Evolutionary conservation across 2,329 filamentous ascomycete species (phyloP), one percentile per base, ranked within the genome.

Genomic region (Arthrobotrys megalospora): DNA sequence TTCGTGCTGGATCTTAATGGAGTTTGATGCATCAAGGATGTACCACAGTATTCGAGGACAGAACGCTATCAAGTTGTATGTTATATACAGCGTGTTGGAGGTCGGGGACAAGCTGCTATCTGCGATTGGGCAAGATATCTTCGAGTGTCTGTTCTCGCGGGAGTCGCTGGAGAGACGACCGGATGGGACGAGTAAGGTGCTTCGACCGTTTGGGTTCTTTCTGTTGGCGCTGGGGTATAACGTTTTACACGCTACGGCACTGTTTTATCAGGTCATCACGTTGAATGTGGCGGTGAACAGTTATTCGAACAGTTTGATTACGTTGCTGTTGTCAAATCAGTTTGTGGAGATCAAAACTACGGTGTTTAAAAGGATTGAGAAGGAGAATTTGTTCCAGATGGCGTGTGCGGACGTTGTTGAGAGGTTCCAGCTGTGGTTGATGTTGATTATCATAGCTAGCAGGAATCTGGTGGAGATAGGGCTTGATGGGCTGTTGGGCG

Each of bases 301-400:
- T 0, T 99, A 99, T 84, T 97, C 94, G 0, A 99, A 99, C 83
- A 95, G 96, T 0, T 87, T 99, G 3, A 87, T 99, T 38, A 97
- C 96, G 0, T 88, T 99, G 0, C 87, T 99, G 1, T 90, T 99
- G 83, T 97, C 94, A 6, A 99, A 98, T 83, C 96, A 99, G 83
- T 99, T 99, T 82, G 96, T 99, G 50, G 96, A 99, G 85, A 97
- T 99, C 87, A 99, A 99, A 83, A 93, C 93, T 78, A 96, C 94
- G 0, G 96, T 99, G 0, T 99, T 99, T 87, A 98, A 99, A 86
- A 96, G 95, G 78, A 97, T 98, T 80, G 96, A 99, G 82, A 98
- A 97, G 84, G 96, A 99, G 83, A 98, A 97, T 80, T 86, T 97
- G 0, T 99, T 99, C 83, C 96, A 99, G 84, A 88, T 99, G 12